Percentiles rank a stretch among this genome's conserved stretches.
Evolutionary conservation across 345 rosid species (phyloP).

Genomic region (Aquilaria yunnanensis): DNA sequence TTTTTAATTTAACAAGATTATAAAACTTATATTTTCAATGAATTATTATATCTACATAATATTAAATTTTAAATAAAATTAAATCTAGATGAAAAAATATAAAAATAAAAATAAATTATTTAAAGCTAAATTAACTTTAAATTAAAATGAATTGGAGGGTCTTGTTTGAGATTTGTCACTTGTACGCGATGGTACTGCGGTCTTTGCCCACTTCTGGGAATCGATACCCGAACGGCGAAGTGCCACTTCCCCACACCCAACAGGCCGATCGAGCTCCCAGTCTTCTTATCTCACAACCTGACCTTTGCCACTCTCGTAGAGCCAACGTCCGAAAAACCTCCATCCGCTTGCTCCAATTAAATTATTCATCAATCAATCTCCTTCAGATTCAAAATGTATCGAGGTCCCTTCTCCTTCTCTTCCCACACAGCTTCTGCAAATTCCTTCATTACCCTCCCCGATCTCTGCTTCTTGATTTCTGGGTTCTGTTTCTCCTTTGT

Average conservation of each 20-base stretch:
- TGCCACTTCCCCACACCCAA: slow-evolving; percentile 2
- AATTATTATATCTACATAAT: too few species aligned
- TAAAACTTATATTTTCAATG: too few species aligned
- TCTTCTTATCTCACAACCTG: slow-evolving; percentile 14
- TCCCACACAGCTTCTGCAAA: not conserved
- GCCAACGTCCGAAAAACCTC: slow-evolving; percentile 20
- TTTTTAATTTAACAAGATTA: too few species aligned
- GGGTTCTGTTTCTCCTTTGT: slow-evolving; percentile 2
- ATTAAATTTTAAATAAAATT: too few species aligned
- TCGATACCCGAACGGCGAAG: slow-evolving; percentile 5
- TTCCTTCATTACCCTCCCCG: slow-evolving; percentile 8
- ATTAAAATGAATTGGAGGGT: too few species aligned
- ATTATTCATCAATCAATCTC: not conserved
- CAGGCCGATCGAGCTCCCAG: not conserved
- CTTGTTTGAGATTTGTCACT: too few species aligned
- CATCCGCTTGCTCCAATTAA: not conserved
- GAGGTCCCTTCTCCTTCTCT: slow-evolving; percentile 33
- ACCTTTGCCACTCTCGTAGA: slow-evolving; percentile 27
- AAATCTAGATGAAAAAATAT: too few species aligned
- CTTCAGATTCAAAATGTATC: slow-evolving; percentile 25
- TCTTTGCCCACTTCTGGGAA: too few species aligned
- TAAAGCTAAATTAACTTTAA: too few species aligned
- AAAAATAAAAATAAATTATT: too few species aligned
- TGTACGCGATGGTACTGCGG: too few species aligned
- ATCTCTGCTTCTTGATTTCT: slow-evolving; percentile 16